Percentiles rank a stretch among this genome's conserved stretches.
Conservation (phyloP, 1,284 basidiomycete species). For the Papiliotrema fonsecae region DNA sequence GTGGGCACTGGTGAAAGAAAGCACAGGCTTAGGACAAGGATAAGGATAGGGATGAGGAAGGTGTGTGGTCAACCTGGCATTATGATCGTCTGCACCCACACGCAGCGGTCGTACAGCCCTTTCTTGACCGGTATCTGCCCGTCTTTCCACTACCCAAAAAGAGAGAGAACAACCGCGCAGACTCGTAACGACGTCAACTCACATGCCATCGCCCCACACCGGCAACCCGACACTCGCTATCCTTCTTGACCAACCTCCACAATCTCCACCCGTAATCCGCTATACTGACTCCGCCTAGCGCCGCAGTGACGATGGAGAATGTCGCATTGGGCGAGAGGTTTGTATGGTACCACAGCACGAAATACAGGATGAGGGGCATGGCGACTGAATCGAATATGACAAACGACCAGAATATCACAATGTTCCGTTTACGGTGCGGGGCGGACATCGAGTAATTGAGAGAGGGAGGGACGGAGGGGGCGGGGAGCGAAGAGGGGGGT, state of each 20-base stretch:
- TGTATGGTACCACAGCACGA: conserved; percentile 5
- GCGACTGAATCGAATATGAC: conserved; percentile 6
- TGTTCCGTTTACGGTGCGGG: neutral
- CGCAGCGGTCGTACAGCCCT: too few relatives aligned
- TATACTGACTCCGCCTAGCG: conserved; percentile 5
- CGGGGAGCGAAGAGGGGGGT: too few relatives aligned
- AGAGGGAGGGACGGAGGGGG: conserved; percentile 3
- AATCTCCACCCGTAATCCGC: conserved; percentile 4
- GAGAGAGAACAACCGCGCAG: too few relatives aligned
- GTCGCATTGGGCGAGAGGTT: conserved; percentile 2
- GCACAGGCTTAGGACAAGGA: too few relatives aligned
- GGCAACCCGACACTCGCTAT: conserved; percentile 3
- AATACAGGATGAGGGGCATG: conserved; percentile 8
- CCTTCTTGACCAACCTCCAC: conserved; percentile 3
- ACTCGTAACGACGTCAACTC: neutral
- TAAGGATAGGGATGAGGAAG: too few relatives aligned
- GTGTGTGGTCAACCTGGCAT: too few relatives aligned
- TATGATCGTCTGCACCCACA: too few relatives aligned
- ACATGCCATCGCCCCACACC: conserved; percentile 1
- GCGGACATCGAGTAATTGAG: conserved; percentile 5
- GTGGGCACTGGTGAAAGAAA: too few relatives aligned
- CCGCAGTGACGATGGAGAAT: conserved; percentile 6
- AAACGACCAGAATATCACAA: conserved; percentile 6
- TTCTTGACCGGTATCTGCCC: too few relatives aligned
- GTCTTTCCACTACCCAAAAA: too few relatives aligned